Conservation (phyloP, 1,139 yeast genomes). For the Blastobotrys aristatus region DNA sequence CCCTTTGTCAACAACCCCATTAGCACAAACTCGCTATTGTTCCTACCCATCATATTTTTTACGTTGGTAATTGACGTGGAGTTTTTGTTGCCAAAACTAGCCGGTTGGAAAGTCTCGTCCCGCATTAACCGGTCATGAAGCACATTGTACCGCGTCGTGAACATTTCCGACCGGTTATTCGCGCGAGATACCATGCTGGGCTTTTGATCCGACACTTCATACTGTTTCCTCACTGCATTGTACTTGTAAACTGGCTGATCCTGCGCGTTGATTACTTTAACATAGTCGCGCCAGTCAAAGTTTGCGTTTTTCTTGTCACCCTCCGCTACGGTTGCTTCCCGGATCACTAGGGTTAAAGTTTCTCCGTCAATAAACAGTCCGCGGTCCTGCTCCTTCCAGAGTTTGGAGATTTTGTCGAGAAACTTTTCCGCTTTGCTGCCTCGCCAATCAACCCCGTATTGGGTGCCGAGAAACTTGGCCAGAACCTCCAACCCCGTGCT, state of each 20-base stretch:
- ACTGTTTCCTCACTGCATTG: conserved; percentile 62
- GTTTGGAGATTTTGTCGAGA: conserved; percentile 70
- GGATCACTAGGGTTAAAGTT: conserved; percentile 58
- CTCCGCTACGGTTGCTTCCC: conserved; percentile 37
- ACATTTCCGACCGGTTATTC: conserved; percentile 33
- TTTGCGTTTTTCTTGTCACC: background rate
- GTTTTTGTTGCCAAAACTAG: conserved; percentile 28
- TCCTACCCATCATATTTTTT: conserved; percentile 80
- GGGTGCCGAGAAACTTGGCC: conserved; percentile 66
- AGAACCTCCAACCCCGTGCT: conserved; percentile 73
- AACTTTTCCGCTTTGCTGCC: conserved; percentile 60
- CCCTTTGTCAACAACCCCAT: conserved; percentile 70
- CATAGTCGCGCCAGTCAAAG: conserved; percentile 61
- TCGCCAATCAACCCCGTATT: conserved; percentile 86
- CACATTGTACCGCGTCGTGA: conserved; percentile 51
- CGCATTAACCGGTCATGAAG: conserved; percentile 67
- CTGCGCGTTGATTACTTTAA: conserved; percentile 58
- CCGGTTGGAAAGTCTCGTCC: conserved; percentile 63
- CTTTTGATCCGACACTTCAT: conserved; percentile 38
- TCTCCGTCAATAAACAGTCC: conserved; percentile 80
- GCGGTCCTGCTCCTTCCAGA: conserved; percentile 86
- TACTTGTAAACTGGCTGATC: conserved; percentile 64
- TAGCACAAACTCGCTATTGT: conserved; percentile 66
- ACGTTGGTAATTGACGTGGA: conserved; percentile 58
- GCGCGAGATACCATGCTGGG: conserved; percentile 30